Conservation (phyloP, 2,329 filamentous ascomycete genomes). For the Escovopsis weberi region DNA sequence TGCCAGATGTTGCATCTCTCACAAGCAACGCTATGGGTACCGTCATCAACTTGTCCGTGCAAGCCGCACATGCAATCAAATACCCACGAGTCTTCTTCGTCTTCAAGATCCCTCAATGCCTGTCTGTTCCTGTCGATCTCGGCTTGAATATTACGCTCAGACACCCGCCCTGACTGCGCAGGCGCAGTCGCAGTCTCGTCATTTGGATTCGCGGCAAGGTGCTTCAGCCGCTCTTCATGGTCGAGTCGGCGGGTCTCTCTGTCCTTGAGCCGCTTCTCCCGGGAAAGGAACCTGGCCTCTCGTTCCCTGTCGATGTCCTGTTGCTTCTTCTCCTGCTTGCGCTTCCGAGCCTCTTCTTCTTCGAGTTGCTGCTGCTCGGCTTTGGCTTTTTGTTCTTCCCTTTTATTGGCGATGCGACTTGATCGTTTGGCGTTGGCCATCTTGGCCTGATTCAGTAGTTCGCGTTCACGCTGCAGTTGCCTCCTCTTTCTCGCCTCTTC, state of each 20-base stretch:
- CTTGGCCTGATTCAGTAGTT: slow-evolving; percentile 68
- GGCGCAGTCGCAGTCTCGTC: slow-evolving; percentile 26
- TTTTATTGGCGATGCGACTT: slow-evolving; percentile 69
- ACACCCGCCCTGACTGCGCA: slow-evolving; percentile 44
- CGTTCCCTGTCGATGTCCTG: slow-evolving; percentile 54
- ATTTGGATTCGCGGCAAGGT: slow-evolving; percentile 62
- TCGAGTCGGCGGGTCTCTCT: slow-evolving; percentile 70
- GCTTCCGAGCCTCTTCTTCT: slow-evolving; percentile 47
- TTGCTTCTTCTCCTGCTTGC: slow-evolving; percentile 50
- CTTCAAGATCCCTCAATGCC: slow-evolving; percentile 55
- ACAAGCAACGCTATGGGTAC: slow-evolving; percentile 84
- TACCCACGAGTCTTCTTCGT: slow-evolving; percentile 75
- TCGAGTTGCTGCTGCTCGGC: slow-evolving; percentile 44
- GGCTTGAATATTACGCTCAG: slow-evolving; percentile 65
- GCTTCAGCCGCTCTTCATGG: slow-evolving; percentile 70
- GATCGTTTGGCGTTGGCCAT: slow-evolving; percentile 91
- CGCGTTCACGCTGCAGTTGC: slow-evolving; percentile 54
- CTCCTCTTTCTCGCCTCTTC: slow-evolving; percentile 60
- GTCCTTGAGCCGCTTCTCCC: slow-evolving; percentile 75
- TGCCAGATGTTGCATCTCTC: slow-evolving; percentile 94
- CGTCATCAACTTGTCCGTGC: slow-evolving; percentile 87
- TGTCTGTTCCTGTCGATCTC: slow-evolving; percentile 70
- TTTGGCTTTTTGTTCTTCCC: slow-evolving; percentile 58
- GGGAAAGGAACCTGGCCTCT: slow-evolving; percentile 64
- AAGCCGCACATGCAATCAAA: slow-evolving; percentile 91